Conservation (phyloP, 441 rosid genomes). For the Geranium incanum region DNA sequence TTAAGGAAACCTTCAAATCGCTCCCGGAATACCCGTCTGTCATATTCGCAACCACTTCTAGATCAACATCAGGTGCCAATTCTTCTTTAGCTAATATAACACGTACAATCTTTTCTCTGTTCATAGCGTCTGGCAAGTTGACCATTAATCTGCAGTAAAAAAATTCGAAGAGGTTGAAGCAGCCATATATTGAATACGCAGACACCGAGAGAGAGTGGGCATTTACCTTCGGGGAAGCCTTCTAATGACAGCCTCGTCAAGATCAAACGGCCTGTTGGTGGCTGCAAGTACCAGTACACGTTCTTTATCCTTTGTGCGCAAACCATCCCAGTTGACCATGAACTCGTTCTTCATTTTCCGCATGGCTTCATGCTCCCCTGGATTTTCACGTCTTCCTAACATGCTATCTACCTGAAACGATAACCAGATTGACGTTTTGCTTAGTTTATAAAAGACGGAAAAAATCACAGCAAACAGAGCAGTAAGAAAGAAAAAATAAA, state of each 20-base stretch:
- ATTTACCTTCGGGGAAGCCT: constrained; percentile 90
- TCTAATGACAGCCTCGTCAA: constrained; percentile 97
- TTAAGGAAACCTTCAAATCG: constrained; percentile 66
- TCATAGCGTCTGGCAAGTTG: constrained; percentile 78
- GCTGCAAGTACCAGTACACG: constrained; percentile 95
- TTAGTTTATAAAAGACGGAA: no score
- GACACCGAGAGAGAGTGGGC: neutral
- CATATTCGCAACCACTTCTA: constrained; percentile 82
- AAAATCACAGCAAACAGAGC: no score
- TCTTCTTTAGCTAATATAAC: constrained; percentile 92
- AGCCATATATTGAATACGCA: neutral
- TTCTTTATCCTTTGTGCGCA: constrained; percentile 91
- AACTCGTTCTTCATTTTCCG: constrained; percentile 99
- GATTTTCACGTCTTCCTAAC: constrained; percentile 97
- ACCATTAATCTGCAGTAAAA: constrained; percentile 83
- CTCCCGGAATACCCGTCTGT: constrained; percentile 98
- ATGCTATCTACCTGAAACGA: constrained; percentile 85
- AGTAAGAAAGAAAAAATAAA: no score
- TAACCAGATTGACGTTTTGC: neutral
- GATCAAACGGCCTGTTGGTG: constrained; percentile 96
- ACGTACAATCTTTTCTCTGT: constrained; percentile 68
- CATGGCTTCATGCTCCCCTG: constrained; percentile 99
- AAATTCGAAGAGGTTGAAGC: neutral
- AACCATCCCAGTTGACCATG: constrained; percentile 98
- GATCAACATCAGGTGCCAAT: constrained; percentile 54